Conservation (phyloP, 306 rosid genomes). For the Gynostemma pentaphyllum region DNA sequence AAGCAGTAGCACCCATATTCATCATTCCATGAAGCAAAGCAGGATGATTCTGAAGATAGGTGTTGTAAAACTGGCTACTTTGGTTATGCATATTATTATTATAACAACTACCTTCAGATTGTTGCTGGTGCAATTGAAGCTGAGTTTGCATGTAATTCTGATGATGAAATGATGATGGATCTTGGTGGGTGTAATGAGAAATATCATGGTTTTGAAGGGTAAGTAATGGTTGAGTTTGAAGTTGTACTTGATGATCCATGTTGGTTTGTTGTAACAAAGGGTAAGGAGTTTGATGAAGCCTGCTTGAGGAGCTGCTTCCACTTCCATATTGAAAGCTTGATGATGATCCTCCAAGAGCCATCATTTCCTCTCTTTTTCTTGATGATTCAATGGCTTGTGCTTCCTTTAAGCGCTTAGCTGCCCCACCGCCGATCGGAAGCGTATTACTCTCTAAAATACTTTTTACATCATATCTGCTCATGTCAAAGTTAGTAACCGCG, state of each 20-base stretch:
- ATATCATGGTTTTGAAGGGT: conserved; percentile 61
- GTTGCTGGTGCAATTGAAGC: conserved; percentile 68
- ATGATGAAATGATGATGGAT: conserved; percentile 32
- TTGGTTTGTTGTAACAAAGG: conserved; percentile 36
- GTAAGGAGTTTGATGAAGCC: conserved; percentile 29
- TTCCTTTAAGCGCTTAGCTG: conserved; percentile 80
- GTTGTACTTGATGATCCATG: conserved; percentile 26
- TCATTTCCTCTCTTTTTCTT: conserved; percentile 69
- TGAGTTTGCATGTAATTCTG: conserved; percentile 70
- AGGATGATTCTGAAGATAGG: conserved; percentile 55
- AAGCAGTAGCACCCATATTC: conserved; percentile 38
- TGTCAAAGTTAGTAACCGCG: conserved; percentile 93
- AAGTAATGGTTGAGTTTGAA: conserved; percentile 38
- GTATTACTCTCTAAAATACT: conserved; percentile 82
- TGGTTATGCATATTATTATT: not conserved
- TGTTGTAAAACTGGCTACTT: conserved; percentile 25
- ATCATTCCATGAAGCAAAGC: conserved; percentile 68
- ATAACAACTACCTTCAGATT: not conserved
- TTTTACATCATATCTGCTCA: conserved; percentile 90
- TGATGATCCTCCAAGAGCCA: conserved; percentile 53
- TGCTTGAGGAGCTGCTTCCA: conserved; percentile 10
- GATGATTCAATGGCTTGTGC: conserved; percentile 89
- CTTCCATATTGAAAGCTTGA: conserved; percentile 50
- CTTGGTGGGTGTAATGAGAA: conserved; percentile 39
- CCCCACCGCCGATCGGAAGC: conserved; percentile 93